Evolutionary conservation across 257 asterid species (phyloP).

Genomic region (Galeopsis tetrahit): DNA sequence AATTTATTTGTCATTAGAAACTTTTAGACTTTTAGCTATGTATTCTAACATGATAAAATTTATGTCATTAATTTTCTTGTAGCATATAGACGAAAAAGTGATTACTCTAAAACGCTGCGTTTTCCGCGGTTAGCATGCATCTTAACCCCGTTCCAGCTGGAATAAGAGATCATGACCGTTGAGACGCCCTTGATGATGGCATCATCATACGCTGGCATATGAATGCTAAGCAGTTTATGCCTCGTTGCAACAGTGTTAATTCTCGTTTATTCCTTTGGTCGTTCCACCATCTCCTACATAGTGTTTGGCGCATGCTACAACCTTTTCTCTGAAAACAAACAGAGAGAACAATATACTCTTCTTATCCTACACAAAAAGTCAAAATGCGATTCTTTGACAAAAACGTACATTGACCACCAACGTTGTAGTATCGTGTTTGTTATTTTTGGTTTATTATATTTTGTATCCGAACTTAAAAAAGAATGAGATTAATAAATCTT

Average conservation of each 20-base stretch:
- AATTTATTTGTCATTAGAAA: too few relatives aligned
- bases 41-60: too few relatives aligned
- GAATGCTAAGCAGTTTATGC: constrained; percentile 44
- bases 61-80: too few relatives aligned
- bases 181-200: constrained; percentile 56
- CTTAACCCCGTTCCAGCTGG: constrained; percentile 51
- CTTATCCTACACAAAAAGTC: too few relatives aligned
- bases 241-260: constrained; percentile 44
- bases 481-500: constrained; percentile 44
- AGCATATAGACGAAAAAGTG: not conserved
- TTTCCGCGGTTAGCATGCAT: constrained; percentile 52
- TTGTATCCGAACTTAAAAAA: too few relatives aligned
- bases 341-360: too few relatives aligned
- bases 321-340: constrained; percentile 37
- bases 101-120: constrained; percentile 40
- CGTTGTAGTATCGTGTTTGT: too few relatives aligned
- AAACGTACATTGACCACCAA: too few relatives aligned
- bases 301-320: constrained; percentile 51
- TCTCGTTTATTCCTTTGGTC: constrained; percentile 47
- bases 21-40: too few relatives aligned
- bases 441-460: too few relatives aligned
- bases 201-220: constrained; percentile 49
- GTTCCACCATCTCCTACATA: constrained; percentile 62
- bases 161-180: constrained; percentile 55
- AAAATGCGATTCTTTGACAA: not conserved